Evolutionary conservation across 2,329 filamentous ascomycete species (phyloP), one percentile per base, ranked within the genome.

Genomic region (Fusarium decemcellulare): DNA sequence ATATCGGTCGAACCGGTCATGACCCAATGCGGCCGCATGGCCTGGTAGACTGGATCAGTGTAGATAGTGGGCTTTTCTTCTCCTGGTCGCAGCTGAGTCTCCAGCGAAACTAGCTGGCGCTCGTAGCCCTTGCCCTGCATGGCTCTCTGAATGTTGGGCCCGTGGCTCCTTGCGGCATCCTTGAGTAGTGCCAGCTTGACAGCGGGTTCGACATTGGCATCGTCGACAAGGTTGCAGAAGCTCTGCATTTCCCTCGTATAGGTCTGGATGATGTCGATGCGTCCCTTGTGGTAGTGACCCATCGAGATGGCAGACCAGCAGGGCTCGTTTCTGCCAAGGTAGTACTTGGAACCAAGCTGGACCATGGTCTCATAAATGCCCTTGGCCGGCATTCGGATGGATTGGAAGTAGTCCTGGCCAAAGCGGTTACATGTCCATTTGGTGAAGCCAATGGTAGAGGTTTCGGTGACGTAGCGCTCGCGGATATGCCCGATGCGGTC

Each of bases 301-400:
- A 52, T 52, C 14, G 34, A 52, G 10, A 39, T 52, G 48, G 48
- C 48, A 29, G 32, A 37, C 48, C 48, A 52, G 23, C 48, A 52
- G 3, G 48, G 48, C 10, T 52, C 32, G 15, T 52, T 52, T 5
- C 36, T 16, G 5, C 48, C 48, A 0, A 52, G 48, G 48, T 18
- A 52, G 48, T 52, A 40, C 10, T 52, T 52, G 16, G 34, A 52
- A 37, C 32, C 34, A 23, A 52, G 4, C 10, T 52, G 48, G 4
- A 52, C 34, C 34, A 52, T 52, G 4, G 48, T 52, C 15, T 39
- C 48, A 12, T 37, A 39, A 7, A 52, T 52, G 1, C 34, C 34
- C 6, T 52, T 52, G 34, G 48, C 48, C 4, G 34, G 34, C 10
- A 52, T 36, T n/a, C n/a, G 34, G 48, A 37, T 16, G 0, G 23